Percentiles rank a stretch among this genome's conserved stretches.
Conservation (phyloP, 176 grass and related monocot genomes). For the Oryza rufipogon region DNA sequence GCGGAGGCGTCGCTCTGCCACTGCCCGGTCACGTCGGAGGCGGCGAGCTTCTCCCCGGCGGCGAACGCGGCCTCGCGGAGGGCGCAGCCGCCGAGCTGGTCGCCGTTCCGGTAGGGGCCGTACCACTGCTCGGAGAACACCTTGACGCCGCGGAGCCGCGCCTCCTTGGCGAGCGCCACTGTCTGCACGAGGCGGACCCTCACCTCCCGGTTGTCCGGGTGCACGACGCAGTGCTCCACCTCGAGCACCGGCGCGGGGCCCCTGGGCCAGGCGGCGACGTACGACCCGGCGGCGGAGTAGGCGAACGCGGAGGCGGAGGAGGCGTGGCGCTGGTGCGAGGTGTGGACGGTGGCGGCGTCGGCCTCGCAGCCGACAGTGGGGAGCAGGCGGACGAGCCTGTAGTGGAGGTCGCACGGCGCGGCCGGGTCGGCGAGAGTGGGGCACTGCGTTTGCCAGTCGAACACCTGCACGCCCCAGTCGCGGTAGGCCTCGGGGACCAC, state of each 20-base stretch:
- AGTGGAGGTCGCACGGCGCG: constrained; percentile 51
- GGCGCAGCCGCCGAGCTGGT: constrained; percentile 81
- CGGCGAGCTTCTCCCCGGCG: constrained; percentile 52
- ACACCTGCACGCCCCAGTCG: constrained; percentile 84
- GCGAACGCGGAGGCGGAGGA: constrained; percentile 61
- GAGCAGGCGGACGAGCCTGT: constrained; percentile 74
- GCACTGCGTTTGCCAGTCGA: constrained; percentile 99
- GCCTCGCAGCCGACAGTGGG: constrained; percentile 96
- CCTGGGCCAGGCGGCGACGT: constrained; percentile 62
- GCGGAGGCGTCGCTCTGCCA: constrained; percentile 51
- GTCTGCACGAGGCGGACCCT: constrained; percentile 74
- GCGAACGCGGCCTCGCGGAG: constrained; percentile 73
- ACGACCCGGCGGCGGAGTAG: constrained; percentile 49
- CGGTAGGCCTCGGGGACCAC: constrained; percentile 85
- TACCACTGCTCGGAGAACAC: constrained; percentile 94
- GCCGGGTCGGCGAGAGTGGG: constrained; percentile 72
- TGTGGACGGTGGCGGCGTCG: constrained; percentile 87
- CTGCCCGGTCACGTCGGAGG: constrained; percentile 46
- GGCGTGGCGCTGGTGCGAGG: constrained; percentile 63
- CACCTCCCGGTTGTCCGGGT: constrained; percentile 48
- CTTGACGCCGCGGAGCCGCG: constrained; percentile 57
- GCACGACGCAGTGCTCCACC: constrained; percentile 85
- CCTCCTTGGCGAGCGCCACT: constrained; percentile 46
- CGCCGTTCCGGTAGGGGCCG: constrained; percentile 81
- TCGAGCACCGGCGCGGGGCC: constrained; percentile 56